Evolutionary conservation across 768 basidiomycete species (phyloP).

Genomic region (Russula dissimulans): DNA sequence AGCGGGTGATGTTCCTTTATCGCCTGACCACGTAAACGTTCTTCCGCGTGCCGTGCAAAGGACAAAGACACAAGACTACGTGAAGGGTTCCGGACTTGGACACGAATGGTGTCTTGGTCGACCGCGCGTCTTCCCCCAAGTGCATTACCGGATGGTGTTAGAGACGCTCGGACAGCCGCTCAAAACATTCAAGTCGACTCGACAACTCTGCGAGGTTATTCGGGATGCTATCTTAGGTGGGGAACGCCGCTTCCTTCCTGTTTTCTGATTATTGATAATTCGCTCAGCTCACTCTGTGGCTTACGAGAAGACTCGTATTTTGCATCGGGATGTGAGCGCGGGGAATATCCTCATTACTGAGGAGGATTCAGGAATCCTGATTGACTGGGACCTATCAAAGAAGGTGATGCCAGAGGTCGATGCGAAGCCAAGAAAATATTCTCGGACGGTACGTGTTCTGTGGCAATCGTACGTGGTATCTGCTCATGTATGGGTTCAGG

Average conservation of each 20-base stretch:
- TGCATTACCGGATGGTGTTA: neutral
- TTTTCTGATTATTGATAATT: neutral
- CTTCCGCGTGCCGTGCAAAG: neutral
- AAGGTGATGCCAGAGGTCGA: neutral
- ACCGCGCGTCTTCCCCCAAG: neutral
- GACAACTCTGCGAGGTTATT: neutral
- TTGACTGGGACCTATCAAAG: conserved; percentile 2
- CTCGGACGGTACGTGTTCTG: neutral
- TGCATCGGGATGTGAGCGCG: conserved; percentile 5
- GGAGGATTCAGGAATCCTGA: neutral
- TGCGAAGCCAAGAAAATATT: neutral
- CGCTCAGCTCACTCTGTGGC: neutral
- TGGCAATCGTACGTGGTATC: too few species aligned
- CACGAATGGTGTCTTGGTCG: neutral
- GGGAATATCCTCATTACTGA: neutral
- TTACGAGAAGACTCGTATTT: neutral
- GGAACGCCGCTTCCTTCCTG: neutral
- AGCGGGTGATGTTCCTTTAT: neutral
- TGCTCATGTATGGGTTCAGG: neutral
- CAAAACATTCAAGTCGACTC: neutral
- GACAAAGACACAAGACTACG: neutral
- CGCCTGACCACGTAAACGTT: neutral
- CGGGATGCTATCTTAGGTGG: neutral
- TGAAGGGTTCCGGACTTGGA: neutral
- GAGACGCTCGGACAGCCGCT: neutral